These are phyloP conservation scores for Moesziomyces antarcticus DNA, from an alignment of 1,284 basidiomycete species.

Conservation along the genomic window DNA sequence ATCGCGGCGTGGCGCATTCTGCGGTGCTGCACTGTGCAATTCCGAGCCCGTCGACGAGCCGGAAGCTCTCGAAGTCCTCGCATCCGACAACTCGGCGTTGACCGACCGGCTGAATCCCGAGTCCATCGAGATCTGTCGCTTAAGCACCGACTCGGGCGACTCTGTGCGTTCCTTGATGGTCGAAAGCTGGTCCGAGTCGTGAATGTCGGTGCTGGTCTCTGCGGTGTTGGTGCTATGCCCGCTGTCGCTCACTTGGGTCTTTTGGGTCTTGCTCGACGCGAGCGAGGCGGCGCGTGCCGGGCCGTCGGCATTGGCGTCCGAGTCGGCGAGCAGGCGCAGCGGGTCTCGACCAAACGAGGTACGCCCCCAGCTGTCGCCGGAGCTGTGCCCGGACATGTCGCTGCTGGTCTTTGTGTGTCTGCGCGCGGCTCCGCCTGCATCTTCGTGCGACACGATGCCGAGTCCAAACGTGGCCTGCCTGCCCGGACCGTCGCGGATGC, in stretches of 20 bases:
- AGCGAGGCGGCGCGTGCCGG: constrained; percentile 5
- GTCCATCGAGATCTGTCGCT: constrained; percentile 19
- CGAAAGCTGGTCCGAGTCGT: constrained; percentile 36
- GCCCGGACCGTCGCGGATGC: not conserved
- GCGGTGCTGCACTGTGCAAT: not conserved
- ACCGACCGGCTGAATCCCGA: constrained; percentile 10
- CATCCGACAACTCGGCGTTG: constrained; percentile 3
- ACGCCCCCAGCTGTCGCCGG: constrained; percentile 35
- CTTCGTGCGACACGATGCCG: constrained; percentile 18
- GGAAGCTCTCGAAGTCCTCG: constrained; percentile 8
- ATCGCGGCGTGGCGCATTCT: not conserved
- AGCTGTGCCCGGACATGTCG: constrained; percentile 29
- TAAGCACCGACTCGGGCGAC: constrained; percentile 22
- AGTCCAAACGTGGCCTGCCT: constrained; percentile 17
- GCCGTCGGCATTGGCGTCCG: constrained; percentile 7
- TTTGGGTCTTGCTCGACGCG: constrained; percentile 18
- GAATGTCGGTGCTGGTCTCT: constrained; percentile 39
- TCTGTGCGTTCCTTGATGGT: constrained; percentile 44
- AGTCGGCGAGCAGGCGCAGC: constrained; percentile 16
- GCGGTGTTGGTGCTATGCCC: constrained; percentile 34
- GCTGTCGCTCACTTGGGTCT: constrained; percentile 36
- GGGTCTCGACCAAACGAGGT: constrained; percentile 20
- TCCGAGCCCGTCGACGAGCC: constrained; percentile 19
- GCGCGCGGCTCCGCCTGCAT: not conserved
- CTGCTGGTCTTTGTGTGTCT: constrained; percentile 31